These are phyloP conservation scores for Colletotrichum sp. DNA, from an alignment of 2,329 filamentous ascomycete genomes.

Conservation along the genomic window DNA sequence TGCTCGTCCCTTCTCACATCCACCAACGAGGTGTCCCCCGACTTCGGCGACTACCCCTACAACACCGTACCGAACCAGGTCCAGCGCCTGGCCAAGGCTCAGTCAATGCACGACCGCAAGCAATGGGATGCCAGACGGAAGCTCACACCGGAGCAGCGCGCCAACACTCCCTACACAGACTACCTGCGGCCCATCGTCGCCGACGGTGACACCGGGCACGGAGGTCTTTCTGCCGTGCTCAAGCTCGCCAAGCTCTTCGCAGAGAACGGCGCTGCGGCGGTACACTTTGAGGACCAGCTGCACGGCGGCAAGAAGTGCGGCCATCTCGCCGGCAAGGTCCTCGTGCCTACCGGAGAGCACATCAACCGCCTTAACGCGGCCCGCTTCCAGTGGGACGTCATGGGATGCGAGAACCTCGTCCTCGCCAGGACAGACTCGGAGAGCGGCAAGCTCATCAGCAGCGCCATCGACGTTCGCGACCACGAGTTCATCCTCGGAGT, in stretches of 20 bases:
- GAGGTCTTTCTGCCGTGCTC: slow-evolving; percentile 88
- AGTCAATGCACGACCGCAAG: slow-evolving; percentile 95
- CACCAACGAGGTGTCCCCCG: slow-evolving; percentile 96
- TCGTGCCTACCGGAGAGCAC: slow-evolving; percentile 93
- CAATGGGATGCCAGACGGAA: slow-evolving; percentile 88
- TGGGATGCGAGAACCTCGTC: slow-evolving; percentile 94
- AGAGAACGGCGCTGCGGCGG: slow-evolving; percentile 93
- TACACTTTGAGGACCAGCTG: slow-evolving; percentile 97
- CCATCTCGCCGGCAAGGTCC: slow-evolving; percentile 92
- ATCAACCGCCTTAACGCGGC: slow-evolving; percentile 93
- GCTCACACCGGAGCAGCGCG: slow-evolving; percentile 75
- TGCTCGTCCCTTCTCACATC: slow-evolving; percentile 92
- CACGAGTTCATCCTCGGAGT: slow-evolving; percentile 97
- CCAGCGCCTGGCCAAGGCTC: slow-evolving; percentile 93
- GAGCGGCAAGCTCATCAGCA: slow-evolving; percentile 88
- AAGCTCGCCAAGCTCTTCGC: slow-evolving; percentile 98
- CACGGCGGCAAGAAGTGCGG: slow-evolving; percentile 99
- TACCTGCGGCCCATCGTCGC: slow-evolving; percentile 95
- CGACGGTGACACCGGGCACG: slow-evolving; percentile 95
- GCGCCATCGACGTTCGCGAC: slow-evolving; percentile 90
- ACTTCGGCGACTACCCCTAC: slow-evolving; percentile 99
- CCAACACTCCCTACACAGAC: slow-evolving; percentile 82
- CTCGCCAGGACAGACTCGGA: slow-evolving; percentile 97
- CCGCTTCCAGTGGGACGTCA: slow-evolving; percentile 97
- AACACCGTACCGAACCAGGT: slow-evolving; percentile 99